Evolutionary conservation across 148 eudicot genomes (phyloP).

Genomic region (Rhododendron henanense): DNA sequence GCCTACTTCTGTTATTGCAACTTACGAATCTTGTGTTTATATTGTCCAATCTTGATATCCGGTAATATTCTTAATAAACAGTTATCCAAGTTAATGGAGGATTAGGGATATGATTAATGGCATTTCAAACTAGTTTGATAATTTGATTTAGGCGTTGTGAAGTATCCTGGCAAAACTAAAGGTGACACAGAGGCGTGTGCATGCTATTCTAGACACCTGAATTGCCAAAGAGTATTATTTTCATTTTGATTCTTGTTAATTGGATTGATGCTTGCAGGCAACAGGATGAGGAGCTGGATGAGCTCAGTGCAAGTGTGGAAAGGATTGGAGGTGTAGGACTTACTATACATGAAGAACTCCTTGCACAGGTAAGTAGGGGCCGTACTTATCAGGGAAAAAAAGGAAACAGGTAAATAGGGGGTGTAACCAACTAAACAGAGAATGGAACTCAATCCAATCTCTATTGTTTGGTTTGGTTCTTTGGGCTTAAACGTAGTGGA

Average conservation of each 20-base stretch:
- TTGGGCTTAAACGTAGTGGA: not conserved
- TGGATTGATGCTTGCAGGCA: conserved; percentile 48
- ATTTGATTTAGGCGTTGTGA: not conserved
- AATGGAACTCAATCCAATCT: not conserved
- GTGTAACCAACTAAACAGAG: not conserved
- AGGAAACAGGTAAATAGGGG: conserved; percentile 41
- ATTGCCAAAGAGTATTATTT: not conserved
- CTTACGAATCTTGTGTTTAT: not conserved
- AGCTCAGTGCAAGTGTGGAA: conserved; percentile 82
- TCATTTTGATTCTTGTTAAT: conserved; percentile 1
- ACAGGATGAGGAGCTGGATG: conserved; percentile 95
- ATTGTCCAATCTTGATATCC: not conserved
- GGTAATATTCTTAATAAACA: not conserved
- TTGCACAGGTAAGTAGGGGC: conserved; percentile 62
- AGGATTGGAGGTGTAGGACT: conserved; percentile 89
- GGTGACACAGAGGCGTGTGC: not conserved
- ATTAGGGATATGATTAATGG: not conserved
- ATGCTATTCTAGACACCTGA: not conserved
- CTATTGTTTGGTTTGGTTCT: not conserved
- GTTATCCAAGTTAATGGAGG: not conserved
- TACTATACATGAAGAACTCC: conserved; percentile 88
- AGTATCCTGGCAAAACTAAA: not conserved
- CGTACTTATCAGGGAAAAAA: not conserved
- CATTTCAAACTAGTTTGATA: not conserved
- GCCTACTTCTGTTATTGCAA: not conserved